These are phyloP conservation scores for Mesotaenium endlicherianum DNA, from an alignment of 139 green algal genomes.

Conservation along the genomic window DNA sequence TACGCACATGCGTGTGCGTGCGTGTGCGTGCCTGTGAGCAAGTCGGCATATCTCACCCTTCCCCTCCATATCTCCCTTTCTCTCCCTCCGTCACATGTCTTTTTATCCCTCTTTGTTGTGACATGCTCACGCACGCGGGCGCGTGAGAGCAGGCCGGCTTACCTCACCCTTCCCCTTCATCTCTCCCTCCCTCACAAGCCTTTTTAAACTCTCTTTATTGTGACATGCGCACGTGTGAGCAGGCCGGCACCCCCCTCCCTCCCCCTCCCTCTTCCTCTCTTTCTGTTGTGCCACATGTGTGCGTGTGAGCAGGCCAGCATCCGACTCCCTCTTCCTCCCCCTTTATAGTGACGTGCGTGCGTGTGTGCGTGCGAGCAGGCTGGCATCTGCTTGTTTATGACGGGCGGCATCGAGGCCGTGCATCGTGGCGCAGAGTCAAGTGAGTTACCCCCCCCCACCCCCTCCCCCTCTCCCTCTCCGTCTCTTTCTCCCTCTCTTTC, in stretches of 20 bases:
- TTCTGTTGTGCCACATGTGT: not conserved
- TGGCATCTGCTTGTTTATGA: conserved; percentile 81
- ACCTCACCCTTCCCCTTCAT: too few species aligned
- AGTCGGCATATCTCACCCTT: conserved; percentile 22
- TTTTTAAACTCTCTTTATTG: not conserved
- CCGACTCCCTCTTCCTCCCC: not conserved
- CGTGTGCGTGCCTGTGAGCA: conserved; percentile 36
- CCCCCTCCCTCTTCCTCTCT: not conserved
- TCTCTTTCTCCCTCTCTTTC: not conserved
- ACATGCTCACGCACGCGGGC: conserved; percentile 82
- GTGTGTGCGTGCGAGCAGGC: too few species aligned
- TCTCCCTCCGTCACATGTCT: not conserved
- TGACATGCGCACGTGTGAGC: not conserved
- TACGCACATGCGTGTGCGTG: not conserved
- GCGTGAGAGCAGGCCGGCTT: too few species aligned
- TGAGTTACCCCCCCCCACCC: not conserved
- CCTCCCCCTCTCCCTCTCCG: not conserved
- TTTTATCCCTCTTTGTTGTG: not conserved
- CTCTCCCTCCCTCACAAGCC: too few species aligned
- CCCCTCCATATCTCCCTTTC: not conserved
- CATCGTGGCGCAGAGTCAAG: conserved; percentile 76
- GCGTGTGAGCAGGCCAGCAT: not conserved
- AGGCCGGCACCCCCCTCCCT: too few species aligned
- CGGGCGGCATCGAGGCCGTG: conserved; percentile 78
- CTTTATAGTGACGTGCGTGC: too few species aligned